Evolutionary conservation across 2,329 filamentous ascomycete species (phyloP).

Genomic region (Aspergillus fijiensis): DNA sequence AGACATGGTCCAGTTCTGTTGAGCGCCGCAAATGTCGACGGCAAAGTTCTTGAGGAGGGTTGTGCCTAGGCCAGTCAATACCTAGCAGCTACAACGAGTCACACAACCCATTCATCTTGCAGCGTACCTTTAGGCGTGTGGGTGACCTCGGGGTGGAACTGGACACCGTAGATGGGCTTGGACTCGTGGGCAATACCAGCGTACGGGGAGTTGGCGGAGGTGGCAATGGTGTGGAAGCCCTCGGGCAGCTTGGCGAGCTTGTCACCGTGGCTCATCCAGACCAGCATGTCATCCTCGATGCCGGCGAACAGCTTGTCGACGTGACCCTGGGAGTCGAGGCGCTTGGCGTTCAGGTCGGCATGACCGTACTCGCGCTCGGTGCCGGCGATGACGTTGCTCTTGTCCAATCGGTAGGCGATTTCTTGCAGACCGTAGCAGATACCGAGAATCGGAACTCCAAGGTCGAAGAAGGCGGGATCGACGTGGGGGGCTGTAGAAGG

Average conservation of each 20-base stretch:
- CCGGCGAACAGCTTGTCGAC: slow-evolving; percentile 78
- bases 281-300: slow-evolving; percentile 67
- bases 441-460: slow-evolving; percentile 61
- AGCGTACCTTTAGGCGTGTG: slow-evolving; percentile 61
- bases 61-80: neutral
- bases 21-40: slow-evolving; percentile 74
- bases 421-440: slow-evolving; percentile 69
- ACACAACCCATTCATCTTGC: neutral
- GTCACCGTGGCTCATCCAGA: slow-evolving; percentile 88
- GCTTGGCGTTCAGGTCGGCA: slow-evolving; percentile 63
- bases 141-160: slow-evolving; percentile 86
- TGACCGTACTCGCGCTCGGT: slow-evolving; percentile 71
- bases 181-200: slow-evolving; percentile 66
- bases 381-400: slow-evolving; percentile 66
- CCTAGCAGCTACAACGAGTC: neutral
- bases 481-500: slow-evolving; percentile 65
- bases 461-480: slow-evolving; percentile 77
- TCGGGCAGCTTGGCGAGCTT: slow-evolving; percentile 75
- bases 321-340: slow-evolving; percentile 54
- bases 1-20: slow-evolving; percentile 79
- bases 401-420: slow-evolving; percentile 68
- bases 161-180: slow-evolving; percentile 71
- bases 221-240: slow-evolving; percentile 71
- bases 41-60: slow-evolving; percentile 76
- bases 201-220: slow-evolving; percentile 71